These are phyloP conservation scores for Penicillium paradoxum DNA, from an alignment of 495 filamentous ascomycete genomes.

Conservation along the genomic window DNA sequence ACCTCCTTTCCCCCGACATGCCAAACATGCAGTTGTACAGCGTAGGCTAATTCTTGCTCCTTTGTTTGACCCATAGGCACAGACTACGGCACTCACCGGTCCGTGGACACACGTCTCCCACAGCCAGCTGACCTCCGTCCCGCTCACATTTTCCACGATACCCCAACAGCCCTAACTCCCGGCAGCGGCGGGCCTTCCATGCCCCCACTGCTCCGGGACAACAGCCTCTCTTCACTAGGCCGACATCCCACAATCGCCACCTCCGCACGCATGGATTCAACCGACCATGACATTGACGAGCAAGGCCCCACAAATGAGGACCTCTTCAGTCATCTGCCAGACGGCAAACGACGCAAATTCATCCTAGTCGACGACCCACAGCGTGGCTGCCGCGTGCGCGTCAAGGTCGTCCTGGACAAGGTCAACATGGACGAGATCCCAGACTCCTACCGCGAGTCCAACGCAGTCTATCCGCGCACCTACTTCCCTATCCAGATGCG, in stretches of 20 bases:
- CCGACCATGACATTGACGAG: conserved; percentile 37
- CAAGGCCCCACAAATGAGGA: conserved; percentile 49
- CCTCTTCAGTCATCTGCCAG: conserved; percentile 81
- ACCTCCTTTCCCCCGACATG: conserved; percentile 15
- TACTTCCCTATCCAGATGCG: conserved; percentile 89
- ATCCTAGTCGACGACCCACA: conserved; percentile 89
- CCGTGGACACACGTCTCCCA: conserved; percentile 20
- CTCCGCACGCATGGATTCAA: conserved; percentile 31
- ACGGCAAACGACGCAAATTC: conserved; percentile 88
- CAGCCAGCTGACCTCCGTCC: conserved; percentile 57
- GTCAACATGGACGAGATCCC: conserved; percentile 92
- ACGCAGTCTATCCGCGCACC: conserved; percentile 82
- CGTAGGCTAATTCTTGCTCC: conserved; percentile 42
- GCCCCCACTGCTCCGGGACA: conserved; percentile 62
- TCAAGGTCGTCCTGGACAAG: conserved; percentile 79
- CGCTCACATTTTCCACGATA: conserved; percentile 72
- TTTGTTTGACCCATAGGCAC: conserved; percentile 33
- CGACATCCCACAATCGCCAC: conserved; percentile 39
- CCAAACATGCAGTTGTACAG: conserved; percentile 19
- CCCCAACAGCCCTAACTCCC: conserved; percentile 57
- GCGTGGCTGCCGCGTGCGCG: conserved; percentile 70
- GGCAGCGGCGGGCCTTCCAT: conserved; percentile 56
- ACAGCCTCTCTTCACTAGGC: conserved; percentile 53
- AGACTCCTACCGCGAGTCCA: conserved; percentile 83
- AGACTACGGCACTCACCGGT: conserved; percentile 32